A percentile compares a stretch with the other conserved stretches of the same genome.
Conservation (phyloP, 1,284 basidiomycete genomes). For the Xerocomus nothofagi region DNA sequence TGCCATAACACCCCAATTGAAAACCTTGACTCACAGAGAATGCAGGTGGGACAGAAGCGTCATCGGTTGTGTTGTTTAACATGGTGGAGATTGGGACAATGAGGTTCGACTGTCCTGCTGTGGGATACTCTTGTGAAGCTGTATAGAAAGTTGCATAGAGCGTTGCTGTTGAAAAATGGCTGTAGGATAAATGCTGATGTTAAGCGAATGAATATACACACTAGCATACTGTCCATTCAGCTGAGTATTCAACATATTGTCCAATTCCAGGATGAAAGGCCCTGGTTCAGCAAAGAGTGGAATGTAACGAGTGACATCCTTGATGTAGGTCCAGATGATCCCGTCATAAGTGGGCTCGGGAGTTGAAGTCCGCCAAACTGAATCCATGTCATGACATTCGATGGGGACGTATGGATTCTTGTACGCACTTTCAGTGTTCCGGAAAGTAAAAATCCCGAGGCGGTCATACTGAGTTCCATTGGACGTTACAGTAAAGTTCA, state of each 20-base stretch:
- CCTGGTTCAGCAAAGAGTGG: conserved; percentile 68
- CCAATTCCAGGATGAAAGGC: conserved; percentile 68
- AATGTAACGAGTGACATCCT: conserved; percentile 72
- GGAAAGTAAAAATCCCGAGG: conserved; percentile 69
- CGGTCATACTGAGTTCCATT: conserved; percentile 80
- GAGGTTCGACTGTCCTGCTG: conserved; percentile 58
- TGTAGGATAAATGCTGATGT: background rate
- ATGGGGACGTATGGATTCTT: background rate
- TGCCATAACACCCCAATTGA: background rate
- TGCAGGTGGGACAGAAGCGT: conserved; percentile 69
- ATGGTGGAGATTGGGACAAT: conserved; percentile 71
- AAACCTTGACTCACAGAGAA: conserved; percentile 55
- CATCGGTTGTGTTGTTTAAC: conserved; percentile 59
- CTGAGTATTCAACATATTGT: conserved; percentile 61
- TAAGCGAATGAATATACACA: conserved; percentile 32
- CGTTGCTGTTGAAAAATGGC: conserved; percentile 45
- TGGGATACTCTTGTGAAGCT: conserved; percentile 53
- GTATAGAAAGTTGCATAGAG: conserved; percentile 70
- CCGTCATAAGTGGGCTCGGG: conserved; percentile 70
- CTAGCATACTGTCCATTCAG: conserved; percentile 71
- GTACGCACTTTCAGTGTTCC: conserved; percentile 68
- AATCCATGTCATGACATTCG: background rate
- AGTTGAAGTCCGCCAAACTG: conserved; percentile 78
- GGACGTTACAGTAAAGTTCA: conserved; percentile 76
- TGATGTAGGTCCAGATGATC: conserved; percentile 77